Percentiles rank a stretch among this genome's conserved stretches.
These are phyloP conservation scores for Xerocomellus chrysenteron DNA, from an alignment of 768 basidiomycete genomes.

Conservation along the genomic window DNA sequence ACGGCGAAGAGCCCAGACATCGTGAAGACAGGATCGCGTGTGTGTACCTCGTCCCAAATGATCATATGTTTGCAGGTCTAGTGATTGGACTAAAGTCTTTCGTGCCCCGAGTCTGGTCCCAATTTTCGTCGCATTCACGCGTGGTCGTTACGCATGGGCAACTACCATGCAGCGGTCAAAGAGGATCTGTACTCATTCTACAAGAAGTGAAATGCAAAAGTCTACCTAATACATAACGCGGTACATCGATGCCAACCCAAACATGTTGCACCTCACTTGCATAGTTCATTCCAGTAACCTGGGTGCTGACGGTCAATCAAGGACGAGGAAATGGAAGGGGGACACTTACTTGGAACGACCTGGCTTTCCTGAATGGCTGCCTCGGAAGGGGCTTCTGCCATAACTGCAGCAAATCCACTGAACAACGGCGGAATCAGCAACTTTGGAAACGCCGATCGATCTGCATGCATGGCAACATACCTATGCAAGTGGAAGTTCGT, in stretches of 20 bases:
- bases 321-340: background rate
- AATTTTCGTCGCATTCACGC: background rate
- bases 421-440: background rate
- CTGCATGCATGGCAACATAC: conserved; percentile 10
- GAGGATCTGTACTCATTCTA: background rate
- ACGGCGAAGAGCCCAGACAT: conserved; percentile 12
- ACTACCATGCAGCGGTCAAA: background rate
- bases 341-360: conserved; percentile 16
- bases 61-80: conserved; percentile 5
- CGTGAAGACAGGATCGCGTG: conserved; percentile 14
- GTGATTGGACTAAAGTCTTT: background rate
- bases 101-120: background rate
- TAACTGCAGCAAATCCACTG: conserved; percentile 22
- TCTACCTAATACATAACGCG: background rate
- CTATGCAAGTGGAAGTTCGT: conserved; percentile 21
- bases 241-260: background rate
- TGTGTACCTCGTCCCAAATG: conserved; percentile 15
- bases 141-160: background rate
- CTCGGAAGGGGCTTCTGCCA: conserved; percentile 21
- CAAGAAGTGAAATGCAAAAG: background rate
- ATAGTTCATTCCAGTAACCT: conserved; percentile 17
- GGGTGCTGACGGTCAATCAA: background rate
- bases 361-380: conserved; percentile 10
- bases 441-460: background rate
- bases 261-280: conserved; percentile 4